Conservation (phyloP, 106 monocot species). For the Phalaenopsis aphrodite region DNA sequence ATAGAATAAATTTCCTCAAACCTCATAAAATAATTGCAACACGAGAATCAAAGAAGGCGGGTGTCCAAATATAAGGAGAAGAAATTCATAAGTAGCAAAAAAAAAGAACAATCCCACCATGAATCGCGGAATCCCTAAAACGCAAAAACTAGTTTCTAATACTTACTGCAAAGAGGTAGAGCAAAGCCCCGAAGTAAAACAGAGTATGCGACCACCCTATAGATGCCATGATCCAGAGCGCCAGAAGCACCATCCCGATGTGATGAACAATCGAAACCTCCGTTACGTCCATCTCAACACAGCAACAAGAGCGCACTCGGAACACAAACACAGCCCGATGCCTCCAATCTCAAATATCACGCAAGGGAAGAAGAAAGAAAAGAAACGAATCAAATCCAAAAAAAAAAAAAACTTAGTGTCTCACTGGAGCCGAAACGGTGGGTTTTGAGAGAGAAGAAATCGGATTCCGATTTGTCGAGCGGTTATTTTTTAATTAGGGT, state of each 20-base stretch:
- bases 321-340: background rate
- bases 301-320: background rate
- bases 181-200: constrained; percentile 43
- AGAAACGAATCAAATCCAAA: background rate
- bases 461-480: background rate
- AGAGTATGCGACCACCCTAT: constrained; percentile 36
- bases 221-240: constrained; percentile 40
- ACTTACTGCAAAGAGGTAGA: constrained; percentile 66
- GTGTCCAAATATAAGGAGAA: background rate
- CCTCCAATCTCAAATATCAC: background rate
- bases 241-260: constrained; percentile 37
- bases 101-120: background rate
- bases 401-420: background rate
- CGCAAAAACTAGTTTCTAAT: background rate
- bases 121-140: background rate
- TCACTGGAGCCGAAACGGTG: background rate
- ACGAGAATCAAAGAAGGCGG: background rate
- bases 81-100: background rate
- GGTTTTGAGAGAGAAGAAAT: background rate
- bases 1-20: background rate
- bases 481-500: background rate
- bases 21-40: background rate
- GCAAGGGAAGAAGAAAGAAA: background rate
- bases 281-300: constrained; percentile 29
- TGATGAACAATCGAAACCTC: constrained; percentile 71